A percentile compares a stretch with the other conserved stretches of the same genome.
phyloP scores from a whole-genome alignment of 2,329 filamentous ascomycete species.

The Clarireedia homoeocarpa region DNA sequence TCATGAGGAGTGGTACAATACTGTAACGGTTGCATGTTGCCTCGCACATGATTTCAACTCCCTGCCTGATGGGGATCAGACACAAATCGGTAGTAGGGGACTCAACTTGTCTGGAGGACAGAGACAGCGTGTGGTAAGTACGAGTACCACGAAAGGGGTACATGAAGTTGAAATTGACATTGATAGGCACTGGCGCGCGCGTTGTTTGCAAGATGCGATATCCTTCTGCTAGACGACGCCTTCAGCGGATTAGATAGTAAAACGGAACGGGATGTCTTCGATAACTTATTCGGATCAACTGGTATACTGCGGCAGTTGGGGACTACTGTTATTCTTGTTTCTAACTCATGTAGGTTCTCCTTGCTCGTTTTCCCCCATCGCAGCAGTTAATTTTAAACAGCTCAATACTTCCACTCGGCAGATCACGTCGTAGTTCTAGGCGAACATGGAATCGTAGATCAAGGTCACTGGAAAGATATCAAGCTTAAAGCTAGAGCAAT shows the following conservation, averaged over 20 bases:
- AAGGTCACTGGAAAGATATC: not conserved
- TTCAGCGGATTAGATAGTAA: constrained; percentile 39
- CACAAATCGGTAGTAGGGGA: constrained; percentile 35
- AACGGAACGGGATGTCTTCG: constrained; percentile 37
- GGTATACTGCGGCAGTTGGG: constrained; percentile 35
- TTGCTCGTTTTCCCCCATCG: not conserved
- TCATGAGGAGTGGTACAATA: constrained; percentile 28
- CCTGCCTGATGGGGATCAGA: constrained; percentile 32
- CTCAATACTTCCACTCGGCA: constrained; percentile 30
- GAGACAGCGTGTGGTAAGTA: constrained; percentile 33
- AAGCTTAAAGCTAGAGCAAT: not conserved
- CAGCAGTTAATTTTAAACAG: constrained; percentile 18
- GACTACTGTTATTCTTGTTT: constrained; percentile 37
- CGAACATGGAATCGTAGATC: not conserved
- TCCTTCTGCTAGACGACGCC: constrained; percentile 40
- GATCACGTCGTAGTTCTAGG: constrained; percentile 35
- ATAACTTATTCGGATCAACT: constrained; percentile 32
- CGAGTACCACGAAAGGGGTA: not conserved
- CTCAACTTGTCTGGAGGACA: constrained; percentile 39
- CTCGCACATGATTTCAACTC: constrained; percentile 23
- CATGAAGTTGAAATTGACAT: not conserved
- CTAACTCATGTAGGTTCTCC: constrained; percentile 31
- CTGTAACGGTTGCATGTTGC: constrained; percentile 22
- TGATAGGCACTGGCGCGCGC: constrained; percentile 37
- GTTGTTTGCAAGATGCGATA: constrained; percentile 33